phyloP scores from a whole-genome alignment of 768 basidiomycete genomes.

The Boletus insuetus region DNA sequence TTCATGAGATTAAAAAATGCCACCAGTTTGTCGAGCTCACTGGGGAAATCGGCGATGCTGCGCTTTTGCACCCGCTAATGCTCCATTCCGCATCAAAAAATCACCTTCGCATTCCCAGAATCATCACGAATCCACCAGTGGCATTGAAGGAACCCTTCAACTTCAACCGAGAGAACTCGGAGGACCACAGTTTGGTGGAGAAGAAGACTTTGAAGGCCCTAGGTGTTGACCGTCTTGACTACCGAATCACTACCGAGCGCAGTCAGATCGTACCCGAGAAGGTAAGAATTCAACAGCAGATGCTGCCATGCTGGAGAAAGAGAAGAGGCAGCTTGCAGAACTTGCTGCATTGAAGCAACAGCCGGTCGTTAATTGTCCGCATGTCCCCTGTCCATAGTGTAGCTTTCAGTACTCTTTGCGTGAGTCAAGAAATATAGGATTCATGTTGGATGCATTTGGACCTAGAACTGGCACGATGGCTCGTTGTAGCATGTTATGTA shows the following conservation, averaged over 20 bases:
- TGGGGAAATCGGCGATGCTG: constrained; percentile 5
- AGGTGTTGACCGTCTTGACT: constrained; percentile 9
- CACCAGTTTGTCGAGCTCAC: neutral
- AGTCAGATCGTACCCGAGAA: constrained; percentile 1
- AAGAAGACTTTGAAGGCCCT: constrained; percentile 1
- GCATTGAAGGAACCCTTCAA: constrained; percentile 53
- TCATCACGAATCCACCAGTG: constrained; percentile 68
- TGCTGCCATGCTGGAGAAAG: constrained; percentile 9
- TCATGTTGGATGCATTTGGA: too few relatives aligned
- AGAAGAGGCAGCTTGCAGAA: neutral
- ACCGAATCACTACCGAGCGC: neutral
- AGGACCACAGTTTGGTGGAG: constrained; percentile 4
- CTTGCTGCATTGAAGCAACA: neutral
- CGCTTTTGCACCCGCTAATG: constrained; percentile 55
- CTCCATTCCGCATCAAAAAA: constrained; percentile 64
- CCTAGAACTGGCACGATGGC: too few relatives aligned
- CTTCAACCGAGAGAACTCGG: constrained; percentile 19
- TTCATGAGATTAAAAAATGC: too few relatives aligned
- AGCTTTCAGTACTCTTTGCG: too few relatives aligned
- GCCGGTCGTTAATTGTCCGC: too few relatives aligned
- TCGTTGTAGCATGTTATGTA: constrained; percentile 10
- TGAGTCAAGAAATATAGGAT: neutral
- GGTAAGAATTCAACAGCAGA: neutral
- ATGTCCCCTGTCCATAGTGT: too few relatives aligned
- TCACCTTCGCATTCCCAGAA: constrained; percentile 49